Base-by-base conservation (phyloP, 345 rosid genomes). In the Gossypium bickii region DNA sequence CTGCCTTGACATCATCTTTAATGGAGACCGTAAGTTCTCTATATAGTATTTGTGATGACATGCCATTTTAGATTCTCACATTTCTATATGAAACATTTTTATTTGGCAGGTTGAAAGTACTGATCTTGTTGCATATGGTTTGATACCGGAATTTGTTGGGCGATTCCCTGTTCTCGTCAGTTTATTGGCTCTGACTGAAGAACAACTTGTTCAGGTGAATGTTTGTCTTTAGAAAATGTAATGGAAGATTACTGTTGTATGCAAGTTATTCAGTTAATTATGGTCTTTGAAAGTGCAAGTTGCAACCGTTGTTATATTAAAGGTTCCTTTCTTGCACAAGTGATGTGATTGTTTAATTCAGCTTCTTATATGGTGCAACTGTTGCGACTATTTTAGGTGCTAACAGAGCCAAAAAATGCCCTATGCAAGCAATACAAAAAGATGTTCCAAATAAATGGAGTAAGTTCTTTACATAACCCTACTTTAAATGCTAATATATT, bases 131-230 rank as follows among this genome's bases (percentile, higher is more conserved):
- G 85, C 98, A 24, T 96, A 90, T 79, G 99, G 99, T 68, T 85
- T 93, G 78, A 93, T 96, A 85, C 99, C 99, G 48, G 99, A 96
- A 83, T 96, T 96, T 83, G 99, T 96, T 70, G 99, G 99, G 82
- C 81, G 98, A 78, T 96, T 96, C 80, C 98, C 99, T 0, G 82
- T 96, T 79, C 98, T 96, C 67, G 98, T 93, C 77, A 96, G 98
- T 76, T 85, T 96, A 80, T 90, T 88, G 60, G 99, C 99, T 66
- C 88, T 96, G 78, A 92, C 92, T 9, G 98, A 96, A 87, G 81
- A 90, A 81, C 98, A 96, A 76, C 99, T 96, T 74, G 92, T 96
- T 81, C 89, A 96, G 97, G 99, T 96, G 85, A 78, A 70, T 45
- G 15, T 72, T 58, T 45, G 18, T 49, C 72, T 69, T 12, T 51